A percentile compares a stretch with the other conserved stretches of the same genome.
phyloP scores from a whole-genome alignment of 163 green algal genomes.

The Chlamydomonas reinhardtii region DNA sequence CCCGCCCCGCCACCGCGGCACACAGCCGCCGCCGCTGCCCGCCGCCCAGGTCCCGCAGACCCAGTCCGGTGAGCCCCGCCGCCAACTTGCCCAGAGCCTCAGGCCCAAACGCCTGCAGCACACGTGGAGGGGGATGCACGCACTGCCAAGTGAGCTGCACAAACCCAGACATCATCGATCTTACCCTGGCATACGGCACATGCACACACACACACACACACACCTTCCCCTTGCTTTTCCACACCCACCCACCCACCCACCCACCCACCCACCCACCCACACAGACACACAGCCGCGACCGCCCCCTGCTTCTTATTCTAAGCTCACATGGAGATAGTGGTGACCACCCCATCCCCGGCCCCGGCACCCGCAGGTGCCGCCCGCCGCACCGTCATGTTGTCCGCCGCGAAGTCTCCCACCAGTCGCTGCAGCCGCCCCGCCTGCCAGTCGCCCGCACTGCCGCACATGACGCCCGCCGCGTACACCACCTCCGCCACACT shows the following conservation, averaged over 20 bases:
- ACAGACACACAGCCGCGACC: too few relatives aligned
- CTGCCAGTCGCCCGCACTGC: not conserved
- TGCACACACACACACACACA: too few relatives aligned
- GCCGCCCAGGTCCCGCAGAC: not conserved
- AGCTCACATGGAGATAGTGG: too few relatives aligned
- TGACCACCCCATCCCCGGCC: too few relatives aligned
- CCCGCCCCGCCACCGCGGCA: not conserved
- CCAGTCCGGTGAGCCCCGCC: not conserved
- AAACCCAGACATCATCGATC: too few relatives aligned
- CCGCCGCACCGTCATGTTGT: constrained; percentile 12
- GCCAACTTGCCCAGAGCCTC: constrained; percentile 34
- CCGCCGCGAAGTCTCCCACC: not conserved
- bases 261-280: too few relatives aligned
- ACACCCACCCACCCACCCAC: too few relatives aligned
- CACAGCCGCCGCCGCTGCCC: constrained; percentile 3
- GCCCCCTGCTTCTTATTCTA: too few relatives aligned
- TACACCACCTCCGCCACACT: constrained; percentile 36
- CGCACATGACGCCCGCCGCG: not conserved
- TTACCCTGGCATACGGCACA: too few relatives aligned
- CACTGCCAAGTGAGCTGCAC: not conserved
- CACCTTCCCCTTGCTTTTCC: too few relatives aligned
- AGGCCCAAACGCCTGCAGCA: constrained; percentile 23
- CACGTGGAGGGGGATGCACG: not conserved
- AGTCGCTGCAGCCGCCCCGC: not conserved
- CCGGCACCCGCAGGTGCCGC: too few relatives aligned